Base-by-base conservation (phyloP, 345 rosid species). In the Excoecaria agallocha region DNA sequence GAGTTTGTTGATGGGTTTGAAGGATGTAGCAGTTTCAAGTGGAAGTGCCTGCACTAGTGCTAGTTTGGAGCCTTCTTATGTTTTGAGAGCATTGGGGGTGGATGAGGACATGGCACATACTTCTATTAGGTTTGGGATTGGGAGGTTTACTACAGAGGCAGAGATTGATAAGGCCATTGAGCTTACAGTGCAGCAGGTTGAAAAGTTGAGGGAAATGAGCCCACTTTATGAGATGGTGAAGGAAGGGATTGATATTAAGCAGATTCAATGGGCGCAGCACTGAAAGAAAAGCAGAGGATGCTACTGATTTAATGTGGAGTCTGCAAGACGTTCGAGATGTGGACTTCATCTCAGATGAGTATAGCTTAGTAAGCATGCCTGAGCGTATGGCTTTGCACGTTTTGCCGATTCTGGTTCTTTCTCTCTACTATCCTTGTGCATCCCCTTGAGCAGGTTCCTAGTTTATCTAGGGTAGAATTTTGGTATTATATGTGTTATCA, bases 31-130 rank as follows among this genome's bases (percentile, higher is more conserved):
- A 0, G 99, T 96, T 64, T 96, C 99, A 7, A 93, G 99, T 85
- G 98, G 98, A 51, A 93, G 99, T 80, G 99, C 99, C 3, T 95
- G 99, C 69, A 96, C 99, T 0, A 93, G 99, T 77, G 99, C 99
- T 0, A 93, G 99, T 84, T 78, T 93, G 81, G 99, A 93, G 87
- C 99, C 99, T 6, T 96, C 98, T 0, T 96, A 91, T 77, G 99
- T 93, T 80, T 68, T 93, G 75, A 91, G 99, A 84, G 98, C 98
- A 15, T 82, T 96, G 80, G 98, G 98, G 30, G 99, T 93, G n/a
- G 94, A 96, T 37, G 99, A 93, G 74, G 99, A 96, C 62, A 93
- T 96, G 78, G 78, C 78, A 5, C 66, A 71, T 79, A 89, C 99
- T 74, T 96, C 99, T 0, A 96, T 96, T 79, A 83, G 99, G 84